Conservation (phyloP, 345 rosid species). For the Alliaria petiolata region DNA sequence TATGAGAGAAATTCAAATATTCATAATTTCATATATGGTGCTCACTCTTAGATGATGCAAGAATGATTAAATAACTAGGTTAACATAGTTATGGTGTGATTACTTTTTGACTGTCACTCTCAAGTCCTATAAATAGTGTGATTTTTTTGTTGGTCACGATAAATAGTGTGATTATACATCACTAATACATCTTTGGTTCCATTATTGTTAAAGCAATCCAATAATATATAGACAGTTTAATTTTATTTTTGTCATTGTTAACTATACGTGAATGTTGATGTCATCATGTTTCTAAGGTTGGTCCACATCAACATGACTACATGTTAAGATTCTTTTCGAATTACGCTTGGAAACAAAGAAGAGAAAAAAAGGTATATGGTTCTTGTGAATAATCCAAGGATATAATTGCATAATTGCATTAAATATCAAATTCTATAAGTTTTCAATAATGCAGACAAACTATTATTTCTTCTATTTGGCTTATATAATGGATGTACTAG, state of each 20-base stretch:
- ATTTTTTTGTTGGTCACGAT: too few relatives aligned
- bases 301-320: constrained; percentile 33
- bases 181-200: constrained; percentile 18
- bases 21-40: not conserved
- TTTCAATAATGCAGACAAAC: constrained; percentile 30
- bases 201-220: constrained; percentile 28
- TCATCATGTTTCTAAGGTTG: constrained; percentile 32
- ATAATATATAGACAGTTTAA: constrained; percentile 24
- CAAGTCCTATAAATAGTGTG: constrained; percentile 24
- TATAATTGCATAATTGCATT: constrained; percentile 26
- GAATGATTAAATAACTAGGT: constrained; percentile 1
- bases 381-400: constrained; percentile 37
- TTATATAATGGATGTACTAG: constrained; percentile 23
- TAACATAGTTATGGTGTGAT: constrained; percentile 1
- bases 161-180: constrained; percentile 22
- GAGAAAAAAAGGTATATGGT: constrained; percentile 25
- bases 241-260: constrained; percentile 17
- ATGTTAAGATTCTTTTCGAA: constrained; percentile 36
- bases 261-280: constrained; percentile 24
- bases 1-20: not conserved
- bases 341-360: constrained; percentile 28
- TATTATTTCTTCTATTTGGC: constrained; percentile 34
- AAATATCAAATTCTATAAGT: constrained; percentile 24
- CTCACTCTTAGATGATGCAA: constrained; percentile 7
- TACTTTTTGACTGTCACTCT: constrained; percentile 16